Base-by-base conservation (phyloP, 371 early-diverging fungal species). In the Mortierella sp. region DNA sequence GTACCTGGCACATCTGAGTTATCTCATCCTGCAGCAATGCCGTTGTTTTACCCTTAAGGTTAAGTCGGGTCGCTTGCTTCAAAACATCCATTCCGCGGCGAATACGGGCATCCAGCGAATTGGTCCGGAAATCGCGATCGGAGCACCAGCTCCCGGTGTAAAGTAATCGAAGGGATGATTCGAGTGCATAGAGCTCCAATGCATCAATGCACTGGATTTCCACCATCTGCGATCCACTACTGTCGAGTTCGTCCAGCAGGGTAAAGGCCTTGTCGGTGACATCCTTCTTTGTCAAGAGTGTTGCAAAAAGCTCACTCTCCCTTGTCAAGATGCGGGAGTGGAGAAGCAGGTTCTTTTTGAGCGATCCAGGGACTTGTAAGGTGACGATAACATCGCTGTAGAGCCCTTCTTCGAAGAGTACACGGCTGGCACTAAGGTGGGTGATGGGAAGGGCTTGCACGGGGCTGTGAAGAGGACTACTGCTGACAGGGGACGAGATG, bases 101-200 rank as follows among this genome's bases (percentile, higher is more conserved):
- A 21, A 76, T 48, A 4, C 76, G 76, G 24, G 69, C 57, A 54
- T 76, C 65, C 46, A 76, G 48, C 24, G 76, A 56, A 21, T 53
- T 64, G 19, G 65, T 76, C 19, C 68, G 76, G 46, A 76, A 68
- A 52, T 76, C 76, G 12, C 69, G 64, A 40, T 76, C 76, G 17
- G 76, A 76, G 54, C 69, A 68, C 76, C 76, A 76, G 55, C 46
- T 54, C 19, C 76, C 76, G 14, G 76, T 76, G 28, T 76, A 76
- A 10, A 76, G 61, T 48, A 76, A 57, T 12, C 76, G 68, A n/a
- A 76, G 69, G 4, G 69, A 49, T 12, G 76, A 59, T 54, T 76
- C 76, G 28, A 60, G 43, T n/a, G 69, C 76, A 60, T 76, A 76
- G 27, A 76, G 61, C 58, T 76, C 76, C 7, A 50, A 37, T 2